Conservation (phyloP, 2,329 filamentous ascomycete genomes). For the Aureobasidium sp. region DNA sequence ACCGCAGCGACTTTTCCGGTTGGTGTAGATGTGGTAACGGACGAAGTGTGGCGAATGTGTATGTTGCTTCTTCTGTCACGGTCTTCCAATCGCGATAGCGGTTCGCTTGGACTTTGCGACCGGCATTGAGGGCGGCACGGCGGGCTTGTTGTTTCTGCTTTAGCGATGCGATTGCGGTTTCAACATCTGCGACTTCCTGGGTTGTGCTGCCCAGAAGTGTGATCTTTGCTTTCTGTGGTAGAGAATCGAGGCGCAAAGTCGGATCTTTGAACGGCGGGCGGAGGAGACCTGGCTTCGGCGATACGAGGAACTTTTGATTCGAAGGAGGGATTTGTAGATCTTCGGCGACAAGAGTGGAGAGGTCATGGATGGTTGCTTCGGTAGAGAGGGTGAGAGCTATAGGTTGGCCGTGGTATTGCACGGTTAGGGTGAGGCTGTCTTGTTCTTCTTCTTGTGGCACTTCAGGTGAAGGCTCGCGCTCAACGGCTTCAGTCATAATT, state of each 20-base stretch:
- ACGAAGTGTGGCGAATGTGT: constrained; percentile 74
- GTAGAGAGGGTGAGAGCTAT: constrained; percentile 42
- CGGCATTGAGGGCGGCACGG: constrained; percentile 33
- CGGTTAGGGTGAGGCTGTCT: constrained; percentile 36
- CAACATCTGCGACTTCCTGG: constrained; percentile 52
- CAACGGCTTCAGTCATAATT: neutral
- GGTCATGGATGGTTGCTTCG: constrained; percentile 48
- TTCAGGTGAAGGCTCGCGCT: neutral
- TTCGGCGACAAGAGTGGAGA: constrained; percentile 52
- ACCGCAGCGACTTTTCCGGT: constrained; percentile 61
- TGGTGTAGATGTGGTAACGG: constrained; percentile 72
- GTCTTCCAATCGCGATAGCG: constrained; percentile 40
- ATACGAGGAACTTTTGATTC: constrained; percentile 62
- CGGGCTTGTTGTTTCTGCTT: constrained; percentile 39
- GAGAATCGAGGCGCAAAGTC: constrained; percentile 41
- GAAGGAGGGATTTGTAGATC: constrained; percentile 52
- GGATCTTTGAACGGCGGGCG: constrained; percentile 59
- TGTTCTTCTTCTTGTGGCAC: neutral
- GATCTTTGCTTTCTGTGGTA: constrained; percentile 51
- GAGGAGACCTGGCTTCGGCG: constrained; percentile 58
- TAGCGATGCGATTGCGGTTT: constrained; percentile 44
- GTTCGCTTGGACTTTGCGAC: constrained; percentile 30
- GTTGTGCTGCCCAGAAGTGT: constrained; percentile 58
- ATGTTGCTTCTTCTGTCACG: constrained; percentile 54
- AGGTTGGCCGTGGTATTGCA: constrained; percentile 50